Percentiles rank a stretch among this genome's conserved stretches.
These are phyloP conservation scores for Pisolithus microcarpus DNA, from an alignment of 768 basidiomycete species.

Conservation along the genomic window DNA sequence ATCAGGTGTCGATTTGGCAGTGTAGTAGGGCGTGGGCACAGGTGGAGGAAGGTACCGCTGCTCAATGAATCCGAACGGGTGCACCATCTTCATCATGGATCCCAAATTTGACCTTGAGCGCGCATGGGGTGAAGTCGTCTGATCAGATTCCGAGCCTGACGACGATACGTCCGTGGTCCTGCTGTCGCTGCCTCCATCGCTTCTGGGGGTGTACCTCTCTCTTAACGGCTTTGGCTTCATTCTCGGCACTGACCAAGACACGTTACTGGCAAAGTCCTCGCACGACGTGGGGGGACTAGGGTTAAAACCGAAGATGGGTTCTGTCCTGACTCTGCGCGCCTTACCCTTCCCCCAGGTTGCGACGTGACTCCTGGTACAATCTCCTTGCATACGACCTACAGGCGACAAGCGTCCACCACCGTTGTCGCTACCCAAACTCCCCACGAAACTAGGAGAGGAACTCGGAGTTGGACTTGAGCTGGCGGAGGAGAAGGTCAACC, in stretches of 20 bases:
- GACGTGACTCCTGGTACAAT: constrained; percentile 6
- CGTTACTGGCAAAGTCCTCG: too few species aligned
- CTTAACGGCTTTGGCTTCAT: background rate
- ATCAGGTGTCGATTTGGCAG: constrained; percentile 26
- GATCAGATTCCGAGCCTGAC: constrained; percentile 17
- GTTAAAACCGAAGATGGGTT: constrained; percentile 8
- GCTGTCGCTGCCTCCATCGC: background rate
- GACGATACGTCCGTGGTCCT: constrained; percentile 2
- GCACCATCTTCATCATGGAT: constrained; percentile 6
- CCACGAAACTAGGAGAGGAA: constrained; percentile 19
- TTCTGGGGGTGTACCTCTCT: background rate
- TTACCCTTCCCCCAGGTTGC: background rate
- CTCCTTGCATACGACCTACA: constrained; percentile 8
- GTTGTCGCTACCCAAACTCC: constrained; percentile 3
- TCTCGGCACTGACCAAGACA: background rate
- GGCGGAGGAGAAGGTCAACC: constrained; percentile 11
- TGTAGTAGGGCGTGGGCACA: constrained; percentile 26
- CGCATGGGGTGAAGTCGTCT: constrained; percentile 8
- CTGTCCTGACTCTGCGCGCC: constrained; percentile 3
- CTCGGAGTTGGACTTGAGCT: constrained; percentile 8
- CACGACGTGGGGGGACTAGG: background rate
- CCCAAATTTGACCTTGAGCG: constrained; percentile 8
- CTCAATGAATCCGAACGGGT: constrained; percentile 7
- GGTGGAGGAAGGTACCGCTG: constrained; percentile 17
- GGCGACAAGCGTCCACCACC: constrained; percentile 2